Percentiles rank a stretch among this genome's conserved stretches.
phyloP scores from a whole-genome alignment of 306 rosid genomes.

The Cajanus cajan region DNA sequence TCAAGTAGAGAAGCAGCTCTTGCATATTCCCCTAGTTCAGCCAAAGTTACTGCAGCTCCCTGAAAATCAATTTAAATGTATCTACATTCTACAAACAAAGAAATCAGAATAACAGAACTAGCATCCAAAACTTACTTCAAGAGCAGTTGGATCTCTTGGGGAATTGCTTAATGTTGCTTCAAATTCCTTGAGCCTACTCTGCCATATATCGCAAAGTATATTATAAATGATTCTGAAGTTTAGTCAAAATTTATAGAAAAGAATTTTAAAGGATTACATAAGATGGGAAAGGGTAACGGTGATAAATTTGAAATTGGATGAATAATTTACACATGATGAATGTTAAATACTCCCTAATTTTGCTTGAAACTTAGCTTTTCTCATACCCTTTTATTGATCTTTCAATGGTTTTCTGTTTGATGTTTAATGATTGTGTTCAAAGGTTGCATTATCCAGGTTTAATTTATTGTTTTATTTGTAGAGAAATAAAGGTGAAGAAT shows the following conservation, averaged over 20 bases:
- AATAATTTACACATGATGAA: neutral
- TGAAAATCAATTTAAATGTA: conserved; percentile 43
- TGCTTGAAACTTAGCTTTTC: too few relatives aligned
- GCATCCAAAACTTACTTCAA: conserved; percentile 68
- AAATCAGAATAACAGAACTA: conserved; percentile 37
- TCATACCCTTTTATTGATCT: too few relatives aligned
- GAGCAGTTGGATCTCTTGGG: conserved; percentile 81
- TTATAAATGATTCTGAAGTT: conserved; percentile 19
- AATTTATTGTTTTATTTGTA: too few relatives aligned
- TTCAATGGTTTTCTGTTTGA: too few relatives aligned
- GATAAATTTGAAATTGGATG: neutral
- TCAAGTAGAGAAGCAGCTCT: conserved; percentile 79
- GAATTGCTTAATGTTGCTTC: conserved; percentile 60
- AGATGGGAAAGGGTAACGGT: neutral
- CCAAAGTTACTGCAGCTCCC: conserved; percentile 94
- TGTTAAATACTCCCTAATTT: neutral
- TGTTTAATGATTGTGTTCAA: too few relatives aligned
- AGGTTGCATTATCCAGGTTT: too few relatives aligned
- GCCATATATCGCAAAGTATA: conserved; percentile 42
- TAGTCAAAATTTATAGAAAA: conserved; percentile 1
- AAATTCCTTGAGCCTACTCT: conserved; percentile 75
- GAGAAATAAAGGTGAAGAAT: too few relatives aligned
- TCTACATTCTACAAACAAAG: conserved; percentile 14
- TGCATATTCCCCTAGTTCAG: conserved; percentile 79
- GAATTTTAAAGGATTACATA: neutral